Evolutionary conservation across 371 early-diverging fungal species (phyloP).

Genomic region (Rhizopus sp.): DNA sequence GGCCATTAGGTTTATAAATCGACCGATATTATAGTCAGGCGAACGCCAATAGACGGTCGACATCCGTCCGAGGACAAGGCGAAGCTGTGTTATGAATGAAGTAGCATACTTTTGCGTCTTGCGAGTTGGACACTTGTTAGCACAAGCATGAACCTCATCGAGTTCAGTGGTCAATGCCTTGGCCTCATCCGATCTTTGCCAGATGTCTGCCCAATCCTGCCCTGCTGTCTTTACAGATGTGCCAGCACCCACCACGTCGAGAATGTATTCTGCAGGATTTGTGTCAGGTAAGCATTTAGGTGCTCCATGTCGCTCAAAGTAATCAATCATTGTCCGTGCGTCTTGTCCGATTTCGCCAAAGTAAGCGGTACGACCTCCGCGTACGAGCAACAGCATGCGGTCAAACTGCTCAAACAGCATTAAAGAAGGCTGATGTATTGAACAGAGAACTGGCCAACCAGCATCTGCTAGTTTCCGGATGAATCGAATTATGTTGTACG

Average conservation of each 20-base stretch:
- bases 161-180: constrained; percentile 19
- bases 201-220: constrained; percentile 55
- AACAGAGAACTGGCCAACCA: constrained; percentile 62
- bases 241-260: constrained; percentile 53
- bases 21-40: constrained; percentile 58
- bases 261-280: constrained; percentile 36
- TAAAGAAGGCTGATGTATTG: constrained; percentile 70
- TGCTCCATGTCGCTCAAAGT: constrained; percentile 58
- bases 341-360: constrained; percentile 61
- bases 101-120: constrained; percentile 26
- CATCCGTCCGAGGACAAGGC: constrained; percentile 52
- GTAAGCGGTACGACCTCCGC: constrained; percentile 62
- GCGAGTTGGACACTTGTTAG: constrained; percentile 13
- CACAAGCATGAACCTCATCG: constrained; percentile 8
- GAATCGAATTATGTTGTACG: constrained; percentile 65
- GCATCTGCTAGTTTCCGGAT: constrained; percentile 58
- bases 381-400: constrained; percentile 64
- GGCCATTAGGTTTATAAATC: constrained; percentile 42
- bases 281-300: constrained; percentile 45
- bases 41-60: constrained; percentile 56
- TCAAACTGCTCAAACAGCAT: constrained; percentile 67
- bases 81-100: constrained; percentile 33
- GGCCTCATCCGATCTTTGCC: constrained; percentile 38
- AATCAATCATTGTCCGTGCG: constrained; percentile 46
- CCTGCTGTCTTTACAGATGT: constrained; percentile 36